Conservation (phyloP, 306 rosid genomes). For the Hippophae gyantsensis region DNA sequence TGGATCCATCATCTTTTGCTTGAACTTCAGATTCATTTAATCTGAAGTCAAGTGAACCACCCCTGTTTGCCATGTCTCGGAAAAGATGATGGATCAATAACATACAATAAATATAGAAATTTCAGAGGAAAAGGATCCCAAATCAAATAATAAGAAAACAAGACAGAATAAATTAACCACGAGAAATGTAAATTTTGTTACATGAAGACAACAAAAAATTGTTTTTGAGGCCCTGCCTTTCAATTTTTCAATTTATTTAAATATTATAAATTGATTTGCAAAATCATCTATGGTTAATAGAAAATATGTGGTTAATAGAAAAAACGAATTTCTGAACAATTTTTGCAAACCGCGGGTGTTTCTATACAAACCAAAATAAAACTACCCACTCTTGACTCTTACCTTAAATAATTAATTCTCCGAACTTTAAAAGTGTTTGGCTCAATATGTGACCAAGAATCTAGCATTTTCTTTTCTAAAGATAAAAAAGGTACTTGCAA, state of each 20-base stretch:
- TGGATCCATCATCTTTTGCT: no score
- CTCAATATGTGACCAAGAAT: slow-evolving; percentile 84
- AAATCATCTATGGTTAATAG: no score
- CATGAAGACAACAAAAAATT: no score
- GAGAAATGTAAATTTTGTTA: background rate
- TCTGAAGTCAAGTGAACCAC: no score
- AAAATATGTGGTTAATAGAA: slow-evolving; percentile 2
- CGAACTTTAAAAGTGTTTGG: slow-evolving; percentile 80
- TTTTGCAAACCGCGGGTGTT: background rate
- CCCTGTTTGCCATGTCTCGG: no score
- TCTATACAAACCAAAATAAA: slow-evolving; percentile 12
- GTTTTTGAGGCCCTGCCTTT: no score
- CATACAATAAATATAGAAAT: background rate
- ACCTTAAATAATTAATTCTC: slow-evolving; percentile 71
- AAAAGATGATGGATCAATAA: no score
- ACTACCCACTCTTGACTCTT: slow-evolving; percentile 20
- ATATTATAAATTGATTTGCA: no score
- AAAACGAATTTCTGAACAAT: background rate
- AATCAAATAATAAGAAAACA: background rate
- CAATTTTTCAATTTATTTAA: no score
- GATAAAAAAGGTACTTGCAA: slow-evolving; percentile 93
- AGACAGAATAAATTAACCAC: background rate
- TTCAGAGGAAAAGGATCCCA: background rate
- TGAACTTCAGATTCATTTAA: no score
- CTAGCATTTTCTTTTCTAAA: slow-evolving; percentile 73